A percentile compares a stretch with the other conserved stretches of the same genome.
phyloP scores from a whole-genome alignment of 306 rosid genomes.

The Leucaena leucocephala region DNA sequence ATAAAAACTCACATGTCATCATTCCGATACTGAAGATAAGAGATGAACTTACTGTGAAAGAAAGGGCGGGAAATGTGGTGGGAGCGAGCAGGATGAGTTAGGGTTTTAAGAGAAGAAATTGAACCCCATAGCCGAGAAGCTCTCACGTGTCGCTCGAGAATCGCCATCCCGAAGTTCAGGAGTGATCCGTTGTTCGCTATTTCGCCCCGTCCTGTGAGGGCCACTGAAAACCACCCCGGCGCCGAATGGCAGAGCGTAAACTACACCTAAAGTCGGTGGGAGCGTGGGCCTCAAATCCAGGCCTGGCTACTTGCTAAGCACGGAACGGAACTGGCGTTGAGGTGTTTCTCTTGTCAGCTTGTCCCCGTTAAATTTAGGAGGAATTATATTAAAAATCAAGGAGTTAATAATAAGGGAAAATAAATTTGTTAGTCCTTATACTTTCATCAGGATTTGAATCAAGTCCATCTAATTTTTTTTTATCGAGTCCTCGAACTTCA shows the following conservation, averaged over 20 bases:
- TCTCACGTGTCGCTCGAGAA: constrained; percentile 44
- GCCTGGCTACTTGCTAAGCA: background rate
- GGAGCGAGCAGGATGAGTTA: constrained; percentile 38
- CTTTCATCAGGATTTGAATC: too few species aligned
- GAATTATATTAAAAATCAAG: too few species aligned
- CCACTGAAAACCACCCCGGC: background rate
- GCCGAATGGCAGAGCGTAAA: background rate
- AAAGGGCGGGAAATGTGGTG: constrained; percentile 33
- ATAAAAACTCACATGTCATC: background rate
- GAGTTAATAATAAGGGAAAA: too few species aligned
- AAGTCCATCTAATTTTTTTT: too few species aligned
- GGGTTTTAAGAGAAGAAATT: constrained; percentile 49
- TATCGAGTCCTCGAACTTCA: too few species aligned
- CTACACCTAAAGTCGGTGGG: background rate
- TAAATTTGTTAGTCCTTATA: too few species aligned
- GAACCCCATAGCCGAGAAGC: constrained; percentile 46
- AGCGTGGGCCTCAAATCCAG: background rate
- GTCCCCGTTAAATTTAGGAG: too few species aligned
- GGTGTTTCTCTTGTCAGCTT: too few species aligned
- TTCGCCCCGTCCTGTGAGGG: background rate
- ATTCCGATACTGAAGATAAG: background rate
- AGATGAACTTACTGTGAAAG: constrained; percentile 43
- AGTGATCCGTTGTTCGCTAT: background rate
- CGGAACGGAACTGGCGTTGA: background rate
- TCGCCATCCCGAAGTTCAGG: constrained; percentile 39